Evolutionary conservation across 768 basidiomycete genomes (phyloP), one percentile per base, ranked within the genome.

Genomic region (Lactifluus rugatus): DNA sequence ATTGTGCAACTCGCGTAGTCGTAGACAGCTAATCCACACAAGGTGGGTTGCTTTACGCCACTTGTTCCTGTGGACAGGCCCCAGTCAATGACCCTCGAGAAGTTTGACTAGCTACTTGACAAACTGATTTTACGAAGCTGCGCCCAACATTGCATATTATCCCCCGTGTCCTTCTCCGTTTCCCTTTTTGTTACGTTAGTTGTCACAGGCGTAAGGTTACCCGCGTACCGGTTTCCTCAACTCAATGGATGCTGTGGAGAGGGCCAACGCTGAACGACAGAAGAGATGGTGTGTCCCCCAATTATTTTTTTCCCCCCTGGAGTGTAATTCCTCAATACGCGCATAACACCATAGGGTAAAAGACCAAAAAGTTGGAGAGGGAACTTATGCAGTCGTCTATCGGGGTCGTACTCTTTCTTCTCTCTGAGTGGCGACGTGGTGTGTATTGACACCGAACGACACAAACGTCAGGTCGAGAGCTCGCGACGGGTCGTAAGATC

Each of bases 371-470:
- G 80, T 90, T 55, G 89, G 89, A 65, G 89, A 91, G 70, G 96
- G 96, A 71, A 88, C 94, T 14, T 99, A 93, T 70, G 94, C 95
- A 52, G 93, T 94, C 46, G 93, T 97, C 2, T 97, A 95, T 72
- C 80, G 83, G 83, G 93, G 93, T 86, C 47, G 74, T 70, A 0
- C 28, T 26, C 34, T 46, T 28, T 42, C 6, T 21, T 58, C 51
- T 16, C 28, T 28, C 61, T 58, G 53, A 57, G 52, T 32, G 60
- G 6, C 28, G 57, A 23, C 53, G 23, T 26, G 39, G 25, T 28
- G 48, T 16, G 19, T 31, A 11, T 34, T 44, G 41, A 53, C 9
- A 8, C 48, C 9, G 37, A 19, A 21, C 42, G 42, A 23, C 21
- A 8, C 19, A 19, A 14, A 25, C 8, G 26, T 36, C 62, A 93